Conservation (phyloP, 2,329 filamentous ascomycete species). For the Colletotrichum higginsianum region DNA sequence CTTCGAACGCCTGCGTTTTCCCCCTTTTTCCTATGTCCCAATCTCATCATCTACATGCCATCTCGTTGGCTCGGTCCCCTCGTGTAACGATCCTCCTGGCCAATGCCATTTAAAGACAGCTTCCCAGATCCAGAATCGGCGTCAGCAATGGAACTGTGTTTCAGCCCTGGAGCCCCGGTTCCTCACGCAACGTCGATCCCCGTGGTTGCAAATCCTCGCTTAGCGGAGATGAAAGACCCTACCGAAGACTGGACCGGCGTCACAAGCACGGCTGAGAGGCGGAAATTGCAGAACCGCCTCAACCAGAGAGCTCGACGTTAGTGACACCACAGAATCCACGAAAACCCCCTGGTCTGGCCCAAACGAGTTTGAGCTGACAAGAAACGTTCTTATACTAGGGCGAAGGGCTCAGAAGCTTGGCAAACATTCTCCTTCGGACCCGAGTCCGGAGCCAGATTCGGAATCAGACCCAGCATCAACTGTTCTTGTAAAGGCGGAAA, state of each 20-base stretch:
- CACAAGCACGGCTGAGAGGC: conserved; percentile 45
- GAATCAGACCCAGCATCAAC: no score
- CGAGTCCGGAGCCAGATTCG: background rate
- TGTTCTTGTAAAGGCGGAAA: background rate
- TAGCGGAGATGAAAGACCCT: conserved; percentile 27
- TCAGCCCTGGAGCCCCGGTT: conserved; percentile 24
- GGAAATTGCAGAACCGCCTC: conserved; percentile 39
- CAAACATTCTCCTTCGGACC: background rate
- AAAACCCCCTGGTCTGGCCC: background rate
- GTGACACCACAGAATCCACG: background rate
- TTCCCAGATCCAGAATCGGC: background rate
- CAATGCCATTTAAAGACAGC: background rate
- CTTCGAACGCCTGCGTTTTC: background rate
- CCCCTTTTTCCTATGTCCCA: background rate
- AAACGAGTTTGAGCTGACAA: background rate
- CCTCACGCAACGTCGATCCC: conserved; percentile 15
- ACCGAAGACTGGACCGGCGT: conserved; percentile 54
- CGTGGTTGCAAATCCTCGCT: conserved; percentile 20
- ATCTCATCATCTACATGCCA: background rate
- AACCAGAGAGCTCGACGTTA: conserved; percentile 39
- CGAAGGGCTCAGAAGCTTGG: conserved; percentile 1
- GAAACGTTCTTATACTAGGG: background rate
- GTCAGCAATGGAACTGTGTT: conserved; percentile 29
- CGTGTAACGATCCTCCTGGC: no score
- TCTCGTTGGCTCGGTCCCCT: background rate